Evolutionary conservation across 805 yeast genomes (phyloP).

Genomic region (Pichia ethanolica): DNA sequence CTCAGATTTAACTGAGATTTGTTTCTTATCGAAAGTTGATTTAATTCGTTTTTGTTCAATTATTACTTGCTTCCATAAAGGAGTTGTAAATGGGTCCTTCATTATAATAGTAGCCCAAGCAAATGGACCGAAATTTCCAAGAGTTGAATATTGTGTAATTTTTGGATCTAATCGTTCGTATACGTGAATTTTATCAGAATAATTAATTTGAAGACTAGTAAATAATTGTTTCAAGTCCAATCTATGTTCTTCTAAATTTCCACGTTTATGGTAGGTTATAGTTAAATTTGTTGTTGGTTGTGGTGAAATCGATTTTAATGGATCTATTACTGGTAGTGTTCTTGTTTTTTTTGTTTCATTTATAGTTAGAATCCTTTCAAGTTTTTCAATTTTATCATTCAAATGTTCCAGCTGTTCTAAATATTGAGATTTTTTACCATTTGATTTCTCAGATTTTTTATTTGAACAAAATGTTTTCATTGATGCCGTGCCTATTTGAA

Average conservation of each 20-base stretch:
- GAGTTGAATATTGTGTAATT: conserved; percentile 31
- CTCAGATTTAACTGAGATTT: neutral
- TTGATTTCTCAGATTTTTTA: neutral
- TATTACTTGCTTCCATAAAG: conserved; percentile 26
- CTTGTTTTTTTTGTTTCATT: too few relatives aligned
- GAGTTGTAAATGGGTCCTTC: conserved; percentile 35
- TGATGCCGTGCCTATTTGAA: neutral
- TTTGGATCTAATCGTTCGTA: conserved; percentile 36
- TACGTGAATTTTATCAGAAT: conserved; percentile 34
- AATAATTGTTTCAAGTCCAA: neutral
- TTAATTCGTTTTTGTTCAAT: conserved; percentile 12
- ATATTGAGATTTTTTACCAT: neutral
- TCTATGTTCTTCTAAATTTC: too few relatives aligned
- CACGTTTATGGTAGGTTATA: neutral
- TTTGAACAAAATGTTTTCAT: neutral
- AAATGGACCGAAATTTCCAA: conserved; percentile 43
- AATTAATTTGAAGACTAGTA: conserved; percentile 14
- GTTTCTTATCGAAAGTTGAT: neutral
- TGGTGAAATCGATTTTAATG: neutral
- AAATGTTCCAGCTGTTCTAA: neutral
- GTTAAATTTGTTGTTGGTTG: neutral
- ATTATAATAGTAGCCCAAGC: conserved; percentile 40
- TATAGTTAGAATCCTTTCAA: neutral
- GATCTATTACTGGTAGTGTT: too few relatives aligned
- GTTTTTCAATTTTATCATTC: neutral